These are phyloP conservation scores for Phytophthora capsici DNA, from an alignment of 352 stramenopile genomes.

Conservation along the genomic window DNA sequence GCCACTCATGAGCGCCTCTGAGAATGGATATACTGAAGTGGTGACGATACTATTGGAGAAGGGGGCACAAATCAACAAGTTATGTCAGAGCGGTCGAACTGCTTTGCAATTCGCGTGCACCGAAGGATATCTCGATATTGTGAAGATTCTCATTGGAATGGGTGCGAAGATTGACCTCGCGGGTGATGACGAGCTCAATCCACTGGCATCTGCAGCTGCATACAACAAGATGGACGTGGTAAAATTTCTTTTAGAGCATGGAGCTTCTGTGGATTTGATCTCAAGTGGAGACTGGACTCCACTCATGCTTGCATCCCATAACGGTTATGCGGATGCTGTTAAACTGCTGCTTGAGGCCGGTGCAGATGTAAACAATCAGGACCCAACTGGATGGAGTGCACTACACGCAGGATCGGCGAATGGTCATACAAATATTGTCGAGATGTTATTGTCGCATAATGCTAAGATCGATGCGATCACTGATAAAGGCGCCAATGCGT, in stretches of 20 bases:
- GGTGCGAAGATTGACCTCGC: not conserved
- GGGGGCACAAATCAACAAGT: not conserved
- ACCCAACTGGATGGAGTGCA: no score
- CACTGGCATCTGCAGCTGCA: not conserved
- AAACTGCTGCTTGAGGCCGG: not conserved
- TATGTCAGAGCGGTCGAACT: not conserved
- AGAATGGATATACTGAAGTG: conserved; percentile 2
- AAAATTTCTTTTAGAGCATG: not conserved
- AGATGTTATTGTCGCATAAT: no score
- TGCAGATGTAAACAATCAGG: no score
- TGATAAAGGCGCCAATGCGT: no score
- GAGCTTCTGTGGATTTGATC: not conserved
- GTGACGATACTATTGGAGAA: not conserved
- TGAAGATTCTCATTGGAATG: not conserved
- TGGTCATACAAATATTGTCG: no score
- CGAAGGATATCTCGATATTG: not conserved
- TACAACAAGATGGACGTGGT: not conserved
- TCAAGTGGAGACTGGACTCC: not conserved
- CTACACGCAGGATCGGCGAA: no score
- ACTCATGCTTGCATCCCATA: not conserved
- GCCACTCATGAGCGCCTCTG: not conserved
- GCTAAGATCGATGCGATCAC: no score
- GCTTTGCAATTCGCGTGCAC: not conserved
- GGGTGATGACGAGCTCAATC: not conserved
- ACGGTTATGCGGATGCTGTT: not conserved